Evolutionary conservation across 148 eudicot species (phyloP), one percentile per base, ranked within the genome.

Genomic region (Beta vulgaris): DNA sequence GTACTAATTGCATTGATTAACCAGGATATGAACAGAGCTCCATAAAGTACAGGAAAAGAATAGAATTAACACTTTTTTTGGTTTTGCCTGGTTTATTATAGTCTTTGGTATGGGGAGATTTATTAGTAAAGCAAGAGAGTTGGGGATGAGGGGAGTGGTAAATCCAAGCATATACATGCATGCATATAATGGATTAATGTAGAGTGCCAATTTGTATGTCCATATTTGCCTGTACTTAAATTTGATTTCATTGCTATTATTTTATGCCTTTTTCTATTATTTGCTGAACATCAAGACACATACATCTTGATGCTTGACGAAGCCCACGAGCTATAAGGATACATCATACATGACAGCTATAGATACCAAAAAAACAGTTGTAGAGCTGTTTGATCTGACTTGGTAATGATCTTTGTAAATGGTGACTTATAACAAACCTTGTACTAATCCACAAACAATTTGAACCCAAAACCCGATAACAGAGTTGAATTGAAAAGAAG

Each of bases 61-160:
- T 23, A 32, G 34, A 26, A 63, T 23, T 59, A 39, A 21, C 40
- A 16, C 16, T 31, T 1, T 60, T 21, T 64, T 4, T 55, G 3
- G 57, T 42, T 46, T 61, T 70, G 61, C 59, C 49, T 13, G 48
- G 66, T 68, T 57, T 29, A 58, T 25, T 44, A 13, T 8, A 68
- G 35, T 34, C 9, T 54, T 48, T 53, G 14, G 21, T 19, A 32
- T 10, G 46, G 39, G 62, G 46, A 59, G 25, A 34, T 54, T 69
- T 59, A 23, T 69, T 46, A 71, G 80, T 78, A 62, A 54, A 48
- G 34, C 75, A 49, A 51, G 55, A 72, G 63, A 63, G 75, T 40
- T 18, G 15, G 55, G 43, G 18, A 34, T 23, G n/a, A 59, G 37
- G 61, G 63, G 32, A 71, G 70, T 58, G 48, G 58, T 58, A 69